Conservation (phyloP, 1,139 yeast genomes). For the Pichia sp. region DNA sequence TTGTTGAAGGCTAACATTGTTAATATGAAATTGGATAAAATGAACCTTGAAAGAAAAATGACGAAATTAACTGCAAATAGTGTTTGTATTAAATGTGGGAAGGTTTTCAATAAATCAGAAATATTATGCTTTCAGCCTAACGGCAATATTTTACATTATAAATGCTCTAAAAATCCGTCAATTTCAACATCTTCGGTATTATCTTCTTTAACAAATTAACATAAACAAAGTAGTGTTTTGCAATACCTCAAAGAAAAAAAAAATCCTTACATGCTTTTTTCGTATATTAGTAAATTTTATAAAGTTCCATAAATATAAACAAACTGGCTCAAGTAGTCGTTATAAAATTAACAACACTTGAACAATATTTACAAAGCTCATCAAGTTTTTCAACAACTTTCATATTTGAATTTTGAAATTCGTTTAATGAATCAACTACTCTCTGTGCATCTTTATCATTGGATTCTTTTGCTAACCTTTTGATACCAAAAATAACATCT, state of each 20-base stretch:
- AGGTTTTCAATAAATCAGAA: conserved; percentile 50
- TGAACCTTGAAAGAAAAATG: conserved; percentile 34
- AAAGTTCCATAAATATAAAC: neutral
- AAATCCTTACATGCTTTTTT: neutral
- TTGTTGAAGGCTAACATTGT: conserved; percentile 32
- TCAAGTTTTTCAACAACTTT: conserved; percentile 49
- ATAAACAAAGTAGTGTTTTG: too few relatives aligned
- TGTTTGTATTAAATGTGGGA: conserved; percentile 56
- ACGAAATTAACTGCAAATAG: conserved; percentile 35
- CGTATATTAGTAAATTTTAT: neutral
- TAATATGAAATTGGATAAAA: conserved; percentile 20
- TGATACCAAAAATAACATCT: conserved; percentile 58
- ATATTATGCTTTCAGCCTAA: conserved; percentile 50
- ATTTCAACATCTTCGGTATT: neutral
- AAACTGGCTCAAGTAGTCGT: conserved; percentile 30
- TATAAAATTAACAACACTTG: conserved; percentile 71
- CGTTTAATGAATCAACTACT: conserved; percentile 23
- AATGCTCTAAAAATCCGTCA: conserved; percentile 38
- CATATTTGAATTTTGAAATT: conserved; percentile 39
- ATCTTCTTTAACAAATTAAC: neutral
- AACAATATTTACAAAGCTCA: conserved; percentile 68
- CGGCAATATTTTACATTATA: conserved; percentile 61
- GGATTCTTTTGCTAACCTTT: conserved; percentile 21
- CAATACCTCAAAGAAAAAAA: neutral
- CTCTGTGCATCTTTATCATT: conserved; percentile 27